Evolutionary conservation across 2,329 filamentous ascomycete genomes (phyloP).

Genomic region (Emmonsia crescens): DNA sequence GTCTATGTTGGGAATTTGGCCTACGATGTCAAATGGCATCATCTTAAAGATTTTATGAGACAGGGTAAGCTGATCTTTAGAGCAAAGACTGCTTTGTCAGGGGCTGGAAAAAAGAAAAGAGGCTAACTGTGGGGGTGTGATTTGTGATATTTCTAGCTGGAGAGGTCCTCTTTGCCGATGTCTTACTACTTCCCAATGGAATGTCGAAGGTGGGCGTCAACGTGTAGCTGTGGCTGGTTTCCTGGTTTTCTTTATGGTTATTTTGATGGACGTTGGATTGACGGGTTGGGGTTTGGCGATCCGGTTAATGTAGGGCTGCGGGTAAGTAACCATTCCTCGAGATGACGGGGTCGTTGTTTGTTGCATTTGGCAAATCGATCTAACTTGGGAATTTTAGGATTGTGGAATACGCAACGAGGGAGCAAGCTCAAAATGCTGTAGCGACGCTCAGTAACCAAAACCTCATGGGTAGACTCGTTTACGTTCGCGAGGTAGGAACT

Average conservation of each 20-base stretch:
- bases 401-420: constrained; percentile 99
- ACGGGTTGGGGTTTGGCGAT: constrained; percentile 92
- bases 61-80: constrained; percentile 58
- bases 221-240: constrained; percentile 79
- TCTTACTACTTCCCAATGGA: constrained; percentile 98
- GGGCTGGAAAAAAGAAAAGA: constrained; percentile 6
- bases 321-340: constrained; percentile 52
- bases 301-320: constrained; percentile 97
- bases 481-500: constrained; percentile 75
- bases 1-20: constrained; percentile 99
- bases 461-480: constrained; percentile 95
- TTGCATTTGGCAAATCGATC: background rate
- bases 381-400: constrained; percentile 50
- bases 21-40: constrained; percentile 99
- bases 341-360: background rate
- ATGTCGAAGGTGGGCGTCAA: constrained; percentile 99
- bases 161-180: constrained; percentile 98
- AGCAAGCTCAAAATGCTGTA: constrained; percentile 96
- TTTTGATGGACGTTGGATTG: constrained; percentile 93
- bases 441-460: constrained; percentile 98
- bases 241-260: constrained; percentile 45
- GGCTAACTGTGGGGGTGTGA: constrained; percentile 27
- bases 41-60: constrained; percentile 99
- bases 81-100: background rate
- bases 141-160: constrained; percentile 57